Conservation (phyloP, 1,284 basidiomycete species). For the Ganoderma multipileum region DNA sequence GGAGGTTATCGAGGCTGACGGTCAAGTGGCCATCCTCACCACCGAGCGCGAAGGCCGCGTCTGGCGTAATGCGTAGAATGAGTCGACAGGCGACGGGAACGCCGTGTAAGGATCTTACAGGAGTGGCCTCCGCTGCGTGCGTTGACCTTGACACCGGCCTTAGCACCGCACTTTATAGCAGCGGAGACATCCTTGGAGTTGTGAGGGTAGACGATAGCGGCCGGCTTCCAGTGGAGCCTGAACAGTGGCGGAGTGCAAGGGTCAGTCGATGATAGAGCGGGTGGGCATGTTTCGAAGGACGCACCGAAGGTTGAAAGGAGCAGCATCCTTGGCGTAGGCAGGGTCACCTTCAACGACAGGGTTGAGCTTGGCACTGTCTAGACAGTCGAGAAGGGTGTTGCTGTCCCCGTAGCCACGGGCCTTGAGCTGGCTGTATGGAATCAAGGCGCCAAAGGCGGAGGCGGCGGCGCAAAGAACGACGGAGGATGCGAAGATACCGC, state of each 20-base stretch:
- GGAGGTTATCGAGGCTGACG: constrained; percentile 19
- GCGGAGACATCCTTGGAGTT: constrained; percentile 7
- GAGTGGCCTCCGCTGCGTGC: constrained; percentile 22
- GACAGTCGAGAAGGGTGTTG: constrained; percentile 9
- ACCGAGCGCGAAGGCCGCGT: constrained; percentile 18
- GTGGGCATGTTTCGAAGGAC: not conserved
- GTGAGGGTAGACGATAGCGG: constrained; percentile 14
- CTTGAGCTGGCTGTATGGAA: constrained; percentile 10
- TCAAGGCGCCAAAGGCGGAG: constrained; percentile 10
- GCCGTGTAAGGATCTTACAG: not conserved
- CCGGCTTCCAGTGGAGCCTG: constrained; percentile 14
- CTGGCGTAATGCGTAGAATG: not conserved
- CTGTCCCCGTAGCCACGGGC: not conserved
- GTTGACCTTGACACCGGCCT: constrained; percentile 17
- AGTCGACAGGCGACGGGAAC: not conserved
- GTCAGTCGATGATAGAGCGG: not conserved
- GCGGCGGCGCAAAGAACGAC: constrained; percentile 9
- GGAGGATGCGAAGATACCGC: constrained; percentile 8
- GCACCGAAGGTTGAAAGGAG: constrained; percentile 21
- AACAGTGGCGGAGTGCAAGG: not conserved
- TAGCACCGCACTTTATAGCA: constrained; percentile 14
- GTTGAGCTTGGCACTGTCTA: constrained; percentile 10
- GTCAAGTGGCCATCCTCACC: constrained; percentile 22
- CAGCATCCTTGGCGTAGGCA: constrained; percentile 13
- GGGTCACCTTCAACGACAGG: constrained; percentile 15